Evolutionary conservation across 2,329 filamentous ascomycete genomes (phyloP), one percentile per base, ranked within the genome.

Genomic region (Byssothecium circinans): DNA sequence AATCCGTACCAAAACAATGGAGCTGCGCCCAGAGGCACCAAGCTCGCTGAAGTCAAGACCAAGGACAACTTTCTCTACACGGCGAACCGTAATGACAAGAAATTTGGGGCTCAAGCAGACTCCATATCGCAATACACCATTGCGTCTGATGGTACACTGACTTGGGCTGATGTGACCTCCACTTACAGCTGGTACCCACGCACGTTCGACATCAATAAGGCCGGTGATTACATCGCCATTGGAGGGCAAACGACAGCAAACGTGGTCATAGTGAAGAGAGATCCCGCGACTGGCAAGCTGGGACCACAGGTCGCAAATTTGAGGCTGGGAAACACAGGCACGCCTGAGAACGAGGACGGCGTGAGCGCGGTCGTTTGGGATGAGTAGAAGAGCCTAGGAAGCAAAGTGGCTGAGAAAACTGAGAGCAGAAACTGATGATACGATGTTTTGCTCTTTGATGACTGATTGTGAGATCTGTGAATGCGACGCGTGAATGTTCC

Each of bases 61-160:
- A 62, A 65, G 32, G 67, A 51, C 32, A 63, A 65, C 55, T 70
- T 65, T 48, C 47, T 70, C 10, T 70, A 70, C 52, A 56, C 53
- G 4, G 57, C 68, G 1, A 70, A 69, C 51, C 62, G 68, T 22
- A 71, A 70, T 45, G 68, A 71, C 47, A 67, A 65, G 57, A 64
- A 61, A 27, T 70, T 68, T 29, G 53, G 47, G 3, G 70, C 53
- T 1, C 61, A 66, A 17, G 61, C 65, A 18, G 66, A 70, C 40
- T 70, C 67, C 4, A 58, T 70, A 17, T 64, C 65, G 8, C 64
- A 67, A 22, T 71, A 65, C 47, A 58, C 54, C 34, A 69, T 71
- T 41, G 54, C 52, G 23, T 49, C 61, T 12, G 54, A 55, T 15
- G 68, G 68, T 6, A 50, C 50, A 2, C 51, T 71, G 7, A 47